phyloP scores from a whole-genome alignment of 2,329 filamentous ascomycete species.

The Colletotrichum costaricense region DNA sequence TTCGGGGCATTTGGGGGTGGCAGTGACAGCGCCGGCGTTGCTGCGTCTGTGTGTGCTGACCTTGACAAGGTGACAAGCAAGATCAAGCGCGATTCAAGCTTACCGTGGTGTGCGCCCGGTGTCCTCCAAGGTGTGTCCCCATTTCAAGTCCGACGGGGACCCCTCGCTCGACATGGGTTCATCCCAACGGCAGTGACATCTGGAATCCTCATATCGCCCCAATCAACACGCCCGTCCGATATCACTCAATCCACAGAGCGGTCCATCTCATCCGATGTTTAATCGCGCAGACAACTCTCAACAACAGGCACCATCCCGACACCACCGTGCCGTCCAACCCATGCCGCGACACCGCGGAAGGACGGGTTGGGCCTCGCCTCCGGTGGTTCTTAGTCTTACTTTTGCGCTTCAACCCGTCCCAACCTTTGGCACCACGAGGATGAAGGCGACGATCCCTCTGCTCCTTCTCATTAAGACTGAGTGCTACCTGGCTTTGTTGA shows the following conservation, averaged over 20 bases:
- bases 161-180: constrained; percentile 3
- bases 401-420: background rate
- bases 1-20: constrained; percentile 16
- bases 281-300: constrained; percentile 21
- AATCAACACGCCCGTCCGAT: constrained; percentile 14
- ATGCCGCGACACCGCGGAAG: constrained; percentile 25
- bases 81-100: constrained; percentile 17
- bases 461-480: constrained; percentile 15
- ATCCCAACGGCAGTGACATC: constrained; percentile 14
- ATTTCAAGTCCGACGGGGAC: background rate
- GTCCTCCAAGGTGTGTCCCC: constrained; percentile 8
- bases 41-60: background rate
- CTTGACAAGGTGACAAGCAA: background rate
- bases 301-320: constrained; percentile 23
- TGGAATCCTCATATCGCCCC: constrained; percentile 11
- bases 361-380: constrained; percentile 10
- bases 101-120: constrained; percentile 9
- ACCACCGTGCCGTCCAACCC: constrained; percentile 13
- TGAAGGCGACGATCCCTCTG: constrained; percentile 8
- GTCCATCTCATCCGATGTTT: constrained; percentile 32
- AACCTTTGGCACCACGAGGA: background rate
- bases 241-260: background rate
- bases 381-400: background rate
- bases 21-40: constrained; percentile 17
- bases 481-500: constrained; percentile 6